Percentiles rank a stretch among this genome's conserved stretches.
Conservation (phyloP, 768 basidiomycete species). For the Auricularia auricula-judae region DNA sequence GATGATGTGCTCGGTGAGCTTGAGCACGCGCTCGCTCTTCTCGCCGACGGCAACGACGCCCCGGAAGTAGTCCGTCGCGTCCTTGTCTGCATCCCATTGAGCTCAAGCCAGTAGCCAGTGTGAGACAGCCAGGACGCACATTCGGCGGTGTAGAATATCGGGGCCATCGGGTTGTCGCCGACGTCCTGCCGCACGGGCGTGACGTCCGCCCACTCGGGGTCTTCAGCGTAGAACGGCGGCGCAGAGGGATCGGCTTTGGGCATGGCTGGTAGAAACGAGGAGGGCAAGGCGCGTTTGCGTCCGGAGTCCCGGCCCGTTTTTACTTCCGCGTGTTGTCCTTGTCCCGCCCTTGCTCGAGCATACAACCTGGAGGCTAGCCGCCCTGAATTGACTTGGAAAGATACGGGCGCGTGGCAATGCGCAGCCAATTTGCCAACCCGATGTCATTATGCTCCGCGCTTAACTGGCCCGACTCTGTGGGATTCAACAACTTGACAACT, state of each 20-base stretch:
- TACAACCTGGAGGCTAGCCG: too few species aligned
- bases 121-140: conserved; percentile 42
- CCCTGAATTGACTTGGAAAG: too few species aligned
- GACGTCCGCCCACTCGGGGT: conserved; percentile 73
- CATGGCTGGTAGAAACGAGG: too few species aligned
- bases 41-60: conserved; percentile 70
- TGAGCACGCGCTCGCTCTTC: conserved; percentile 68
- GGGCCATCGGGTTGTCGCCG: conserved; percentile 64
- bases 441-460: too few species aligned
- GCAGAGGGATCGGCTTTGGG: neutral
- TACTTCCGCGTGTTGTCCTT: too few species aligned
- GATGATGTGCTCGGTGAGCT: conserved; percentile 83
- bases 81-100: conserved; percentile 50
- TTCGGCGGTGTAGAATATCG: conserved; percentile 82
- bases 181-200: conserved; percentile 75
- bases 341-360: too few species aligned
- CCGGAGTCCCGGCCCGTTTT: too few species aligned
- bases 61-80: conserved; percentile 88
- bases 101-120: neutral
- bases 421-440: too few species aligned
- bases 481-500: too few species aligned
- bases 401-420: too few species aligned
- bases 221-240: conserved; percentile 39
- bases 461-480: too few species aligned
- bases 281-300: too few species aligned